Conservation (phyloP, 192 early-diverging fungal species). For the Backusella sp. region DNA sequence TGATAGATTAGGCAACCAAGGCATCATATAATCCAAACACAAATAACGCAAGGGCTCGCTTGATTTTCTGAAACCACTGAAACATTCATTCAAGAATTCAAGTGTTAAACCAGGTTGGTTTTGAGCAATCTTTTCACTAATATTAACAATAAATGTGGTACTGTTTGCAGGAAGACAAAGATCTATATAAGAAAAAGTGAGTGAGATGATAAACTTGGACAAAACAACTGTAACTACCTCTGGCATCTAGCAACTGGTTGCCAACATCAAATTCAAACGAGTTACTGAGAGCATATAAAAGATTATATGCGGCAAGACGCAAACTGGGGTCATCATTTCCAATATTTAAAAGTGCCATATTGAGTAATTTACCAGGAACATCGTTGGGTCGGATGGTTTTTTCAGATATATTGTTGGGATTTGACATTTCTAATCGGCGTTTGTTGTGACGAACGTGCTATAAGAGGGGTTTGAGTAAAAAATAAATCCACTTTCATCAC, state of each 20-base stretch:
- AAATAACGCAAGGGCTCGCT: conserved; percentile 71
- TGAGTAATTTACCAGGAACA: conserved; percentile 89
- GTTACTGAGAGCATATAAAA: conserved; percentile 79
- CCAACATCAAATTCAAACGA: conserved; percentile 86
- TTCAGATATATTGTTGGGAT: conserved; percentile 61
- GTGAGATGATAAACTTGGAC: too few relatives aligned
- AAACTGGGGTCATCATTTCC: conserved; percentile 80
- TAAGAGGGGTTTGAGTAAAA: conserved; percentile 22
- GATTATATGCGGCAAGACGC: conserved; percentile 84
- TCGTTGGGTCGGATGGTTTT: conserved; percentile 81
- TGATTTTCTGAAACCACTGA: conserved; percentile 78
- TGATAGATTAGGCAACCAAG: conserved; percentile 84
- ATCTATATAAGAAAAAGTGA: conserved; percentile 40
- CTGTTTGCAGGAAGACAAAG: conserved; percentile 90
- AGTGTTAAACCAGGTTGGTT: conserved; percentile 79
- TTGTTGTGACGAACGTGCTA: conserved; percentile 73
- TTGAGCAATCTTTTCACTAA: conserved; percentile 79
- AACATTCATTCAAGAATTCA: conserved; percentile 86
- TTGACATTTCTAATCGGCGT: conserved; percentile 64
- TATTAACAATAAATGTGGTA: conserved; percentile 75
- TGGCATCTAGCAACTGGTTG: conserved; percentile 74
- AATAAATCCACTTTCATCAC: too few relatives aligned
- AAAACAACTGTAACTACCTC: conserved; percentile 30
- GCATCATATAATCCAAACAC: conserved; percentile 86
- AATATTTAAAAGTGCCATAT: conserved; percentile 89